phyloP scores from a whole-genome alignment of 331 rosid species.

The Cydonia oblonga region DNA sequence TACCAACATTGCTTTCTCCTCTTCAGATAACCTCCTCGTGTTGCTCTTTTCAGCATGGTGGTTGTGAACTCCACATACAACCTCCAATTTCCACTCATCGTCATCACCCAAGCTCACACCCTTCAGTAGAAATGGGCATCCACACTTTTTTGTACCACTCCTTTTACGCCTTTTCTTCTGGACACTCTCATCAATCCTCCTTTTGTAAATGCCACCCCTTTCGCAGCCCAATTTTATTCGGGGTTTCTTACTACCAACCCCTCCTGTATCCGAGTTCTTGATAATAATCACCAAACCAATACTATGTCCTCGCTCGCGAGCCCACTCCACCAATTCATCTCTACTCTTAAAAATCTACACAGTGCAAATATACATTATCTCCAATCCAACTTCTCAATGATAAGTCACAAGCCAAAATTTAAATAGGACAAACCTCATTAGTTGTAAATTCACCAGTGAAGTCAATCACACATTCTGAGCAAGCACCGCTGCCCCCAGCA shows the following conservation, averaged over 20 bases:
- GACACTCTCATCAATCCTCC: background rate
- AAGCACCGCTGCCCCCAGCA: background rate
- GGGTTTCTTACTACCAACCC: constrained; percentile 6
- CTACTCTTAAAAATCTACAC: constrained; percentile 10
- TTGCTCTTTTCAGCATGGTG: background rate
- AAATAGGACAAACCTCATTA: constrained; percentile 2
- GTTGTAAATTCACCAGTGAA: constrained; percentile 14
- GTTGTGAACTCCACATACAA: constrained; percentile 5
- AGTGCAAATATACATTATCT: background rate
- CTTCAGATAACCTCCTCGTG: background rate
- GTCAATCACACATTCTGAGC: background rate
- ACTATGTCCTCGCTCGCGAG: background rate
- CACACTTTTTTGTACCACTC: constrained; percentile 16
- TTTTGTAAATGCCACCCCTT: background rate
- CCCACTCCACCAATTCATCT: constrained; percentile 11
- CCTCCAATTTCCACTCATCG: constrained; percentile 17
- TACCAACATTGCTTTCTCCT: background rate
- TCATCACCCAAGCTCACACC: constrained; percentile 3
- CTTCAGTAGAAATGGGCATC: constrained; percentile 19
- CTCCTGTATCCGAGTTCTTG: constrained; percentile 17
- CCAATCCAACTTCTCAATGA: background rate
- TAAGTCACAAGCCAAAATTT: background rate
- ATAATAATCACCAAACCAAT: constrained; percentile 14
- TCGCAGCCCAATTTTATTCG: constrained; percentile 17
- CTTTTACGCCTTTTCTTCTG: background rate